Evolutionary conservation across 2,329 filamentous ascomycete species (phyloP).

Genomic region (Nemania diffusa): DNA sequence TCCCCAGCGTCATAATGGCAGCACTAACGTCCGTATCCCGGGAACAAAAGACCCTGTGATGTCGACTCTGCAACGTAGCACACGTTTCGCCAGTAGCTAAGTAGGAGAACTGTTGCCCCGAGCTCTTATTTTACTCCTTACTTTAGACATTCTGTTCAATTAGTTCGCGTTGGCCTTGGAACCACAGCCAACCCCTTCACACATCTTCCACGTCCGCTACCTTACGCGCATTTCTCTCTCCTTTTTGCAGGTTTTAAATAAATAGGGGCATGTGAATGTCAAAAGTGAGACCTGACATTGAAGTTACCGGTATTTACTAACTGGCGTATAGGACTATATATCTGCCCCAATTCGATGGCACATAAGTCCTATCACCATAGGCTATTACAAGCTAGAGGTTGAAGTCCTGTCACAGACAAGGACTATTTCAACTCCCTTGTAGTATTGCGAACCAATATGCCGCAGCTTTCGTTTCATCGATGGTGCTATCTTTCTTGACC

Average conservation of each 20-base stretch:
- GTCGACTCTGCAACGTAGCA: background rate
- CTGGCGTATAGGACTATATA: background rate
- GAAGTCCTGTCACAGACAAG: background rate
- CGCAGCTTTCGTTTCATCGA: background rate
- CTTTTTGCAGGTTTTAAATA: no score
- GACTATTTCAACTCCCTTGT: background rate
- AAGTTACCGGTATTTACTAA: background rate
- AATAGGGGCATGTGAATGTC: background rate
- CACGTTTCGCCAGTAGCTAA: background rate
- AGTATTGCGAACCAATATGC: background rate
- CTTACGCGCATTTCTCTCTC: no score
- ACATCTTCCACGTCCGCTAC: no score
- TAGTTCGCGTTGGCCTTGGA: background rate
- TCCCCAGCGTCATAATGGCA: background rate
- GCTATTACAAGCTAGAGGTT: background rate
- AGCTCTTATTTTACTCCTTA: background rate
- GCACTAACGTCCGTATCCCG: background rate
- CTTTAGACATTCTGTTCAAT: background rate
- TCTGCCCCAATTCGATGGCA: background rate
- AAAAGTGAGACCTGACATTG: background rate
- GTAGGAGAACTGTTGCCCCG: background rate
- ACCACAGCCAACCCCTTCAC: background rate
- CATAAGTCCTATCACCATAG: background rate
- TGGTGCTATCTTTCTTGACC: background rate
- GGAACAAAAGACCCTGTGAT: background rate